A percentile compares a stretch with the other conserved stretches of the same genome.
Evolutionary conservation across 768 basidiomycete genomes (phyloP).

Genomic region (Pulveroboletus frians): DNA sequence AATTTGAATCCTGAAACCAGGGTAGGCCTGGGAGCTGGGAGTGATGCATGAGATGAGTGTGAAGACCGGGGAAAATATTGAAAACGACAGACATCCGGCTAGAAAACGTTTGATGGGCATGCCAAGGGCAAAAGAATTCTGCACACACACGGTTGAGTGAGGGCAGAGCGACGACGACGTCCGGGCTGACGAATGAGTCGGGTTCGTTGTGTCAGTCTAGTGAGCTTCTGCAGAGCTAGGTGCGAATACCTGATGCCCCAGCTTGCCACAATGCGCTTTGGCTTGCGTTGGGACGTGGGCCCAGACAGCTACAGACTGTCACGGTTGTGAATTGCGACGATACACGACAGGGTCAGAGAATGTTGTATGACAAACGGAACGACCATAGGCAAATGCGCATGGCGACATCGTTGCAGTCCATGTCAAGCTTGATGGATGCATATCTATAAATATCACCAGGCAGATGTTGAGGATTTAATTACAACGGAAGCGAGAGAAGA

Average conservation of each 20-base stretch:
- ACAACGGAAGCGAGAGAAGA: slow-evolving; percentile 1
- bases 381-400: background rate
- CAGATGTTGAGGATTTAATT: background rate
- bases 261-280: background rate
- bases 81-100: slow-evolving; percentile 16
- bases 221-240: background rate
- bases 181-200: background rate
- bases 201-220: background rate
- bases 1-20: slow-evolving; percentile 2
- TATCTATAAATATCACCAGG: background rate
- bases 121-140: background rate
- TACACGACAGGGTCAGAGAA: slow-evolving; percentile 1
- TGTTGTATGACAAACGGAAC: background rate
- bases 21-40: slow-evolving; percentile 1
- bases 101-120: slow-evolving; percentile 24
- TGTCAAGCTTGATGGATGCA: background rate
- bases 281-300: background rate
- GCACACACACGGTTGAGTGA: background rate
- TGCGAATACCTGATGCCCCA: background rate
- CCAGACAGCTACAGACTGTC: background rate
- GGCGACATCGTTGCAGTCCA: background rate
- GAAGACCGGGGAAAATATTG: slow-evolving; percentile 2
- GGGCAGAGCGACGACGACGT: background rate
- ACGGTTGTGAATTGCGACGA: slow-evolving; percentile 13
- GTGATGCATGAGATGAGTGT: slow-evolving; percentile 3